Conservation (phyloP, 2,329 filamentous ascomycete species). For the Parasarocladium wereldwijsianum region DNA sequence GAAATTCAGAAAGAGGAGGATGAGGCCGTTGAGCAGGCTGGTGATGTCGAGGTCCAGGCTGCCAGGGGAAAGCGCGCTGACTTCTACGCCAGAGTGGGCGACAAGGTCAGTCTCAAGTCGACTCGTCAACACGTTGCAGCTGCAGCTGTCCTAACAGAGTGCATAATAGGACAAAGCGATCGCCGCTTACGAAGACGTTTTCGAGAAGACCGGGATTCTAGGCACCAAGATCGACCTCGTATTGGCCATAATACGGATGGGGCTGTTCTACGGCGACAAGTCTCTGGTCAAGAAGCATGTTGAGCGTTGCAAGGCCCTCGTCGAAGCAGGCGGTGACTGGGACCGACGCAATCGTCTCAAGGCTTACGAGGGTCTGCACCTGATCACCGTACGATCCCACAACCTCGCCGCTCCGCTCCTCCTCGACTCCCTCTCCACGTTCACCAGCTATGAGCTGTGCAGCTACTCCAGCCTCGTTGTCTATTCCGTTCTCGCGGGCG, state of each 20-base stretch:
- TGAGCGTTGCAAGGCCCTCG: constrained; percentile 74
- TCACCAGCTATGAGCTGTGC: constrained; percentile 97
- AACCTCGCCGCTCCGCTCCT: constrained; percentile 79
- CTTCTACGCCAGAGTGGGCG: constrained; percentile 87
- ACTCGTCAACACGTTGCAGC: not conserved
- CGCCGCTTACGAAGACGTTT: constrained; percentile 77
- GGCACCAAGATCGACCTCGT: constrained; percentile 96
- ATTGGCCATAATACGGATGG: constrained; percentile 88
- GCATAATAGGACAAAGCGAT: constrained; percentile 83
- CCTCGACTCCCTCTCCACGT: constrained; percentile 92
- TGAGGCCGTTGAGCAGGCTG: constrained; percentile 88
- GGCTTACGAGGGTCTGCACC: constrained; percentile 90
- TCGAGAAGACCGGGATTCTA: constrained; percentile 94
- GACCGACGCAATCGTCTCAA: constrained; percentile 95
- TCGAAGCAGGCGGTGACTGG: constrained; percentile 95
- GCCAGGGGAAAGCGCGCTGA: constrained; percentile 91
- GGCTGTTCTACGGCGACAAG: constrained; percentile 92
- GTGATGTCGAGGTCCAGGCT: constrained; percentile 87
- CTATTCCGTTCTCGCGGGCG: constrained; percentile 89
- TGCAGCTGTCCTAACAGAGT: constrained; percentile 7
- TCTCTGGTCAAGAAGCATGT: constrained; percentile 85
- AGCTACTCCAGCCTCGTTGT: constrained; percentile 89
- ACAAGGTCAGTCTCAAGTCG: constrained; percentile 54
- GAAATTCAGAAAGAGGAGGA: constrained; percentile 75
- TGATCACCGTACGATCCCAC: constrained; percentile 85